Evolutionary conservation across 352 stramenopile species (phyloP), one percentile per base, ranked within the genome.

Genomic region (Elongisporangium prolatum): DNA sequence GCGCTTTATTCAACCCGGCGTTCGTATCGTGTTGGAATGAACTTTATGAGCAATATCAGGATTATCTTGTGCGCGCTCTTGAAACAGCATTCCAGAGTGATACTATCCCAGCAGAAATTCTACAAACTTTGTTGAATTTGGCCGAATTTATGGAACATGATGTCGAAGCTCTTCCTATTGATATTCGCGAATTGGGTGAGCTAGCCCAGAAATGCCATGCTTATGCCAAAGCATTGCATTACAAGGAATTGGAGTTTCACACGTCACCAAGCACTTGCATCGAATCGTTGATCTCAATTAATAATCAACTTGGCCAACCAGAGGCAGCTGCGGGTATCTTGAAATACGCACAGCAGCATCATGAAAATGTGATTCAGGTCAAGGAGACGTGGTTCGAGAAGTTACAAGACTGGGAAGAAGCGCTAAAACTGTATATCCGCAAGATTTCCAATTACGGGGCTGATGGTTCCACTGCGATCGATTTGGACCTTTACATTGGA

Each of bases 91-190:
- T 99, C 52, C 84, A 97, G 64, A 94, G 76, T 48, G 80, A 96
- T 22, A 88, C 74, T 14, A 93, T 96, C 7, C 97, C 97, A 0
- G 92, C 96, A 16, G 97, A 99, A 68, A 99, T 99, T 55, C 62
- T 99, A 24, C 95, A 98, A 61, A 91, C 89, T 25, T 72, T 99
- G 21, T 69, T 99, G 8, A 98, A 99, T 68, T 72, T 99, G 8
- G 96, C 95, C 5, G 97, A 99, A 78, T 99, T 99, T 63, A 99
- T 99, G 95, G 97, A 99, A 68, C 95, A 98, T 57, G 95, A 99
- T 60, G 93, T 98, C 40, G 88, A 97, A 64, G 82, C 85, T 7
- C 75, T 99, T 52, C 96, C 97, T 2, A 99, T 99, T 53, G 84
- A 98, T 62, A 98, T 98, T 59, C 82, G 89, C 3, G 87, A 98